Conservation (phyloP, 2,329 filamentous ascomycete genomes). For the Leptodontidium sp. region DNA sequence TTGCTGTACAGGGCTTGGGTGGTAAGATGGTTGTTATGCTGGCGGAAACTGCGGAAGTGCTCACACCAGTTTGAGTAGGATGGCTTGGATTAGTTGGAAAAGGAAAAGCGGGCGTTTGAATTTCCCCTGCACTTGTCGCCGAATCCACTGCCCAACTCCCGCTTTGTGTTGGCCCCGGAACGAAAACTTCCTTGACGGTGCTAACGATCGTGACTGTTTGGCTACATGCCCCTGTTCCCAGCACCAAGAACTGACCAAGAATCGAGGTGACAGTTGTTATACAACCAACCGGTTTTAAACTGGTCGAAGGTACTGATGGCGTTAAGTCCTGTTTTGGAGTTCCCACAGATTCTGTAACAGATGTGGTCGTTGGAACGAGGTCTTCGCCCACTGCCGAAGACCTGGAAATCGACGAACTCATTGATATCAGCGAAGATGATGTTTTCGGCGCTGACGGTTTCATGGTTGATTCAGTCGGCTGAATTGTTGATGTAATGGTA, state of each 20-base stretch:
- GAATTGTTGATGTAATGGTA: constrained; percentile 13
- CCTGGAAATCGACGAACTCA: neutral
- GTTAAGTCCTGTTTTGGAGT: neutral
- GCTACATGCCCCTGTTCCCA: constrained; percentile 1
- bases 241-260: constrained; percentile 7
- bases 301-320: neutral
- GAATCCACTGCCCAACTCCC: neutral
- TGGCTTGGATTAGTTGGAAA: neutral
- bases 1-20: constrained; percentile 23
- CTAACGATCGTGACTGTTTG: constrained; percentile 3
- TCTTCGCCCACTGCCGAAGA: neutral
- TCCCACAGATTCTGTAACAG: neutral
- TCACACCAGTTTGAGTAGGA: neutral
- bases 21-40: neutral
- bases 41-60: neutral
- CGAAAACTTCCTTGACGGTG: neutral
- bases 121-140: neutral
- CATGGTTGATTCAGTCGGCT: constrained; percentile 1
- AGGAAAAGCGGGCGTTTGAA: neutral
- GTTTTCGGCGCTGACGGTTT: neutral
- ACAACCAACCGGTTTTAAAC: neutral
- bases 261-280: neutral
- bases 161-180: neutral
- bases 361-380: neutral
- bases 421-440: neutral